Evolutionary conservation across 768 basidiomycete genomes (phyloP).

Genomic region (Boletus sp.): DNA sequence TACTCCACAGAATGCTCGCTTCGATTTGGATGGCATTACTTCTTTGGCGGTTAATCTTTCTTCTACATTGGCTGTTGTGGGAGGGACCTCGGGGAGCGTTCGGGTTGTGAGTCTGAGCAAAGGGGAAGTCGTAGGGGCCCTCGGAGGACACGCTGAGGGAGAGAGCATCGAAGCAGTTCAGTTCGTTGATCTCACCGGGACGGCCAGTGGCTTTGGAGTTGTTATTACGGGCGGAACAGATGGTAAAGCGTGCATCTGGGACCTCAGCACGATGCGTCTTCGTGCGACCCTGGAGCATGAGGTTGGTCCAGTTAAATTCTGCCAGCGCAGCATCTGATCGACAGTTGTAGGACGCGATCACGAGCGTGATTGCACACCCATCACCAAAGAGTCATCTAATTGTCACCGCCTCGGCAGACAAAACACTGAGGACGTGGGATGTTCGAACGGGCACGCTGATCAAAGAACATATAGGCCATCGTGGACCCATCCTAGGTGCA

Average conservation of each 20-base stretch:
- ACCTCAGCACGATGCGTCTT: conserved; percentile 80
- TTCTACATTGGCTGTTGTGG: conserved; percentile 88
- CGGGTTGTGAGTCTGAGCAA: conserved; percentile 85
- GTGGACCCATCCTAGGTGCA: conserved; percentile 69
- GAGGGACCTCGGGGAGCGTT: conserved; percentile 80
- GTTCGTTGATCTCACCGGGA: conserved; percentile 73
- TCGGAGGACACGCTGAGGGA: conserved; percentile 81
- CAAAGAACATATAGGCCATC: conserved; percentile 80
- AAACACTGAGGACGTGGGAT: conserved; percentile 89
- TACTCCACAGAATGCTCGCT: conserved; percentile 63
- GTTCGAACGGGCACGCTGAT: conserved; percentile 76
- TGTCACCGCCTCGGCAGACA: conserved; percentile 85
- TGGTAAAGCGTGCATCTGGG: conserved; percentile 93
- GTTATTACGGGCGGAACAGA: conserved; percentile 89
- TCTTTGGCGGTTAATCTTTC: conserved; percentile 80
- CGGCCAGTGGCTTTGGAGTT: conserved; percentile 49
- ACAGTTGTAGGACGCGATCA: conserved; percentile 74
- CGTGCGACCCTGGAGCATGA: conserved; percentile 79
- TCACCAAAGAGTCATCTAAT: conserved; percentile 72
- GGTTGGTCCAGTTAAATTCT: conserved; percentile 42
- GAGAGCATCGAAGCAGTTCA: conserved; percentile 86
- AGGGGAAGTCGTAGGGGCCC: conserved; percentile 73
- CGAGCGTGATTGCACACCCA: conserved; percentile 71
- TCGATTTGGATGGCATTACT: conserved; percentile 81
- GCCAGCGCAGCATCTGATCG: background rate